Base-by-base conservation (phyloP, 257 asterid species). In the Solanum sparsipilum region DNA sequence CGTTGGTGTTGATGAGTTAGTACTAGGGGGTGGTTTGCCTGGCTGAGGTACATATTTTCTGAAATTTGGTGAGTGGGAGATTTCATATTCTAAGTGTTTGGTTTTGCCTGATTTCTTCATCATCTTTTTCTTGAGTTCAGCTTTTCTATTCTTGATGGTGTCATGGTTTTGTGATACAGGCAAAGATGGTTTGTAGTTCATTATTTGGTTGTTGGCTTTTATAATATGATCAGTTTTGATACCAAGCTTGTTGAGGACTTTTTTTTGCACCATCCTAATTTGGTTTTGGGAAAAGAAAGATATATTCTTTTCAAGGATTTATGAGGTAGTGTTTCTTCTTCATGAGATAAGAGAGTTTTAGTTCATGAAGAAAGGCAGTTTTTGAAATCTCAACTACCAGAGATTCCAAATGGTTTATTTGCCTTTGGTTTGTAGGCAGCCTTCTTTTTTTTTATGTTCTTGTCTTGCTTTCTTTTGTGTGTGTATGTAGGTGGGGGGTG, bases 261-360 rank as follows among this genome's bases (percentile, higher is more conserved):
- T 96, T 91, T 94, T 93, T 86, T 96, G 98, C 89, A 96, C 98
- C 98, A 95, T 96, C 76, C 89, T 84, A 48, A 18, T 86, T 73
- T 67, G 70, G 63, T 6, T 60, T 73, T 67, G 46, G 41, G 16
- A 44, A 86, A 25, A 35, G 48, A 35, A n/a, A 56, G 31, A 89
- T 78, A 92, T 83, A 91, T 92, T 86, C 75, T 48, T 39, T 41
- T 78, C 63, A 87, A 88, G 72, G 84, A 27, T 87, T 86, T 72
- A 31, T 15, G 38, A 73, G 48, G 29, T 73, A 31, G 68, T 39
- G 87, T 4, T 71, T 72, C 87, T 52, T 84, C 84, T 87, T 41
- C 38, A 76, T n/a, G 84, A 44, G 81, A 52, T 58, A 23, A 41
- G 78, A 83, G 90, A 86, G 72, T 36, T 85, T 68, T 48, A 78